Base-by-base conservation (phyloP, 2,329 filamentous ascomycete genomes). In the Aspergillus fumigatus region DNA sequence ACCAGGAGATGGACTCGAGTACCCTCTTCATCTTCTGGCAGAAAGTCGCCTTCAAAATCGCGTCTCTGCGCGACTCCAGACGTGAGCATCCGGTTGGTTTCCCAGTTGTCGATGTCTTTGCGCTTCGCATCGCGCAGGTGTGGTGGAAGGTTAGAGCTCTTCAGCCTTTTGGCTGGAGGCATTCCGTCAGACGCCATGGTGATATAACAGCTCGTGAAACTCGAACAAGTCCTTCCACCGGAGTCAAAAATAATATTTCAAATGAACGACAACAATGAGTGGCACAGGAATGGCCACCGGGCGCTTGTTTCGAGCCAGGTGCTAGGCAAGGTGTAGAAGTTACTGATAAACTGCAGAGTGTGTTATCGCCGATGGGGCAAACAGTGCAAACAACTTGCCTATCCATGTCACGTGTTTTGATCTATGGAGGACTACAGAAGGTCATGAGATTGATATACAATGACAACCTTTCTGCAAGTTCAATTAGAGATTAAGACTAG, bases 21-120 rank as follows among this genome's bases (percentile, higher is more conserved):
- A 25, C 85, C 86, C 69, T 99, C 94, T 50, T 97, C 89, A 61
- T 99, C 94, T 19, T 77, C 75, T 62, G 96, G 88, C 52, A 88
- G 88, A 67, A 97, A 96, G 69, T 94, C 91, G 50, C 84, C 82
- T 25, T 87, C 87, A 70, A 91, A 85, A 66, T 94, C 90, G 63
- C 91, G 81, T 68, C 93, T 82, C 73, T 99, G 95, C 19, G 94
- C 94, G 19, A 99, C 92, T 55, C 93, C 93, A 21, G 92, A 97
- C 1, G 92, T 94, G 59, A 99, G 82, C 94, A 99, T 97, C 57
- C 94, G 89, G 72, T 99, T 99, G 17, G 93, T 94, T 75, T 99
- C 95, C 94, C 94, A 99, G 0, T 92, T 93, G 75, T 99, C 94
- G 47, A 94, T 92, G 70, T 99, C 94, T 70, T 89, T 92, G 72